A percentile compares a stretch with the other conserved stretches of the same genome.
Evolutionary conservation across 495 filamentous ascomycete species (phyloP).

Genomic region (Stereocaulon alpinum): DNA sequence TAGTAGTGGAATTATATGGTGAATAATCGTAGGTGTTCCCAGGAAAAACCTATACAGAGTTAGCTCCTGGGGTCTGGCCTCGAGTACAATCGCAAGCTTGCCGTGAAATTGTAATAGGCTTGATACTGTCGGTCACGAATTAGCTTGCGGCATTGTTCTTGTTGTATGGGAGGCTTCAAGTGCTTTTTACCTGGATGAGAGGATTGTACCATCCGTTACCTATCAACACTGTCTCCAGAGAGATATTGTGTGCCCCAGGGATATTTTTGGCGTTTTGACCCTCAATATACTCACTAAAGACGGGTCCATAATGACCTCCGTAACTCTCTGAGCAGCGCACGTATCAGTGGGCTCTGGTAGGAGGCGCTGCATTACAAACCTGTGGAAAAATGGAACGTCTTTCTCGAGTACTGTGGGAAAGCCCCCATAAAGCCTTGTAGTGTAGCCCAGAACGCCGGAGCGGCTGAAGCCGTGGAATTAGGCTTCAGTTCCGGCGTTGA

Average conservation of each 20-base stretch:
- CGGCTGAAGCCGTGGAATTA: constrained; percentile 8
- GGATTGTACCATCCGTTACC: constrained; percentile 73
- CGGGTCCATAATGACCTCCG: constrained; percentile 58
- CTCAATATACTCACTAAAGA: constrained; percentile 57
- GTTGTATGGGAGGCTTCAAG: not conserved
- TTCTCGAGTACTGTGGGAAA: constrained; percentile 48
- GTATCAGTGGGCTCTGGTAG: constrained; percentile 41
- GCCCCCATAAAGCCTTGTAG: constrained; percentile 55
- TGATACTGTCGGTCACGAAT: constrained; percentile 28
- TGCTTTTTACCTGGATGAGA: constrained; percentile 41
- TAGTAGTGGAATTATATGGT: constrained; percentile 47
- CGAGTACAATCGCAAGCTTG: constrained; percentile 28
- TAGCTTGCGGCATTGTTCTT: not conserved
- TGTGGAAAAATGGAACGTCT: constrained; percentile 46
- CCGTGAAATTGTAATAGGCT: constrained; percentile 55
- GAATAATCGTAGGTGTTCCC: constrained; percentile 63
- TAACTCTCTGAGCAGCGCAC: constrained; percentile 47
- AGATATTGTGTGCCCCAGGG: constrained; percentile 34
- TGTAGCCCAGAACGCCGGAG: constrained; percentile 35
- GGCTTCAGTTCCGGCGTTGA: constrained; percentile 6
- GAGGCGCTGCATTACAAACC: constrained; percentile 46
- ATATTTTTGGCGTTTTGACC: constrained; percentile 44
- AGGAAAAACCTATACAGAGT: constrained; percentile 22
- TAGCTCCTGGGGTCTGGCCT: not conserved
- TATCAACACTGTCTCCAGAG: constrained; percentile 38